A percentile compares a stretch with the other conserved stretches of the same genome.
phyloP scores from a whole-genome alignment of 208 protist species.

The Leishmania lainsoni region DNA sequence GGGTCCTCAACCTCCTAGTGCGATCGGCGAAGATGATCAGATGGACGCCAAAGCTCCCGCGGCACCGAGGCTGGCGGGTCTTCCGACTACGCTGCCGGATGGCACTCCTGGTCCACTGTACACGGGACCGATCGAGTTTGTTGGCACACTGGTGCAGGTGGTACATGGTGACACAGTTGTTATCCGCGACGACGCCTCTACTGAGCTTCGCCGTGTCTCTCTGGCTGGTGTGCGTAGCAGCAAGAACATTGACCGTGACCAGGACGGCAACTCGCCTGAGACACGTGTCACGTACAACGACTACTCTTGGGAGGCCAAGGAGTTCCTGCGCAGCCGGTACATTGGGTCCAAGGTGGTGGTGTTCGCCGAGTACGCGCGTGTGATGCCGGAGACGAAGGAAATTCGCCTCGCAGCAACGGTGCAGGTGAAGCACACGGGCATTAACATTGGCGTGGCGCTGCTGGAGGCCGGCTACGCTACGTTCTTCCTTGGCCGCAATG shows the following conservation, averaged over 20 bases:
- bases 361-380: constrained; percentile 76
- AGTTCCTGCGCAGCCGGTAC: constrained; percentile 82
- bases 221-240: constrained; percentile 80
- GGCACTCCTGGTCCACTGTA: constrained; percentile 52
- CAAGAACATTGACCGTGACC: constrained; percentile 82
- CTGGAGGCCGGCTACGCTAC: constrained; percentile 81
- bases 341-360: constrained; percentile 81
- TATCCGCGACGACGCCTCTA: constrained; percentile 57
- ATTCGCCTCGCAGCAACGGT: constrained; percentile 72
- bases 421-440: constrained; percentile 54
- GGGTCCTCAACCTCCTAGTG: constrained; percentile 7
- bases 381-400: constrained; percentile 85
- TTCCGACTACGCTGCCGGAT: constrained; percentile 53
- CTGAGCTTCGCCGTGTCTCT: constrained; percentile 62
- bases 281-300: constrained; percentile 85
- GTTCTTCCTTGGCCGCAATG: constrained; percentile 82
- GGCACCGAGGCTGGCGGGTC: constrained; percentile 30
- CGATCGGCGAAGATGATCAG: not conserved
- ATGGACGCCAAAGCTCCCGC: constrained; percentile 1
- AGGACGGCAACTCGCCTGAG: constrained; percentile 79
- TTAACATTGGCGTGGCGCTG: constrained; percentile 73
- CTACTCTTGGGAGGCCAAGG: constrained; percentile 88
- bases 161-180: constrained; percentile 85
- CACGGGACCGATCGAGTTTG: constrained; percentile 66
- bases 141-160: constrained; percentile 74